A percentile compares a stretch with the other conserved stretches of the same genome.
phyloP scores from a whole-genome alignment of 1,284 basidiomycete species.

The Ustilago shanxiensis region DNA sequence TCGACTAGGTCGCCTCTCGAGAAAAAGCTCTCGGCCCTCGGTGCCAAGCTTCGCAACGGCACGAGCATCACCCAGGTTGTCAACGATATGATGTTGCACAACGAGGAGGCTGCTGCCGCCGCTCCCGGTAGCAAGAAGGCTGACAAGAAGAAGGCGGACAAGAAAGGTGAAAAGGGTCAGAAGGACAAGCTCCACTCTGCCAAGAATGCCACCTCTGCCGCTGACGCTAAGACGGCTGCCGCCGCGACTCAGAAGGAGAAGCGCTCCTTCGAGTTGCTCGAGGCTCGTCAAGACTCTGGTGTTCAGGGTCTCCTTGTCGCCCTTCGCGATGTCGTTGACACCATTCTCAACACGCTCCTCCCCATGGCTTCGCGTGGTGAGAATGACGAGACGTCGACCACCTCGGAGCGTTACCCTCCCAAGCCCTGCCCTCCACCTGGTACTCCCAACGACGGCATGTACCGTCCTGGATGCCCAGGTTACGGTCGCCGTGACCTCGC shows the following conservation, averaged over 20 bases:
- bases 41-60: conserved; percentile 33
- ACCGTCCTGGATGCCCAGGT: conserved; percentile 58
- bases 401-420: conserved; percentile 29
- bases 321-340: conserved; percentile 53
- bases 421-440: conserved; percentile 50
- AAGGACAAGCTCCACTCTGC: conserved; percentile 24
- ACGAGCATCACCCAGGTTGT: conserved; percentile 48
- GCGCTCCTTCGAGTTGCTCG: conserved; percentile 26
- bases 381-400: conserved; percentile 21
- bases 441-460: conserved; percentile 59
- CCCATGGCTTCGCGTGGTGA: conserved; percentile 51
- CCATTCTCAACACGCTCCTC: conserved; percentile 58
- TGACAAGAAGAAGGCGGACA: conserved; percentile 21
- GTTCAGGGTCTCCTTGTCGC: conserved; percentile 47
- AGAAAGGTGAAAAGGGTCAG: conserved; percentile 12
- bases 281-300: conserved; percentile 48
- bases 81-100: conserved; percentile 24
- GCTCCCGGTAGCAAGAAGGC: conserved; percentile 6
- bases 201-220: conserved; percentile 22
- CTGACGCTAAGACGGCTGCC: not conserved
- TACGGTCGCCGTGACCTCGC: conserved; percentile 56
- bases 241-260: conserved; percentile 15
- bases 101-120: conserved; percentile 14
- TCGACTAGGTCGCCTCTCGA: conserved; percentile 25
- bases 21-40: conserved; percentile 34